Conservation (phyloP, 1,284 basidiomycete species). For the Trichosporon faecale region DNA sequence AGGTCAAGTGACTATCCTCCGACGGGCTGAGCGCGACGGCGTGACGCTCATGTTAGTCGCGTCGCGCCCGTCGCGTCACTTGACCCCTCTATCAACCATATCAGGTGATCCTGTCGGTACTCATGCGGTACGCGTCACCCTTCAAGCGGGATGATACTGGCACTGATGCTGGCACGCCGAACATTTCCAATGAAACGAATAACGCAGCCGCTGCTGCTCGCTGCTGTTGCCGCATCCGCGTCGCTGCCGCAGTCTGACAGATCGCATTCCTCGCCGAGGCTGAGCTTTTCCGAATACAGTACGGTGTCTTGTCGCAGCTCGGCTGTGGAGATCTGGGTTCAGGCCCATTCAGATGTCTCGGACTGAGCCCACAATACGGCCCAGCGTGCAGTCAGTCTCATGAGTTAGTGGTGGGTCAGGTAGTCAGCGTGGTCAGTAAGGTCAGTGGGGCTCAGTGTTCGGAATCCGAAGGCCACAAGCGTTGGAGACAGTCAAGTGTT, state of each 20-base stretch:
- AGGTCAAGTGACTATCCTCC: not conserved
- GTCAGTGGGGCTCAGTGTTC: not conserved
- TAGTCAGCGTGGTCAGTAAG: not conserved
- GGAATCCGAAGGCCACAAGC: not conserved
- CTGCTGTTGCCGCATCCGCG: too few species aligned
- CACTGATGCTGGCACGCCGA: too few species aligned
- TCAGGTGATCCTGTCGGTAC: not conserved
- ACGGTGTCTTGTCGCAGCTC: too few species aligned
- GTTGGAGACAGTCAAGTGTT: not conserved
- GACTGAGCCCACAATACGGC: not conserved
- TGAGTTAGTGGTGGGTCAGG: not conserved
- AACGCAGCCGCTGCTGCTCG: not conserved
- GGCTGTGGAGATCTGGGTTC: not conserved
- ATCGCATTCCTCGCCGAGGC: not conserved
- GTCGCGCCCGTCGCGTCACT: not conserved
- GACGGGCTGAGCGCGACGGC: not conserved
- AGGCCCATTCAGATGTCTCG: not conserved
- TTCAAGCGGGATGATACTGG: not conserved
- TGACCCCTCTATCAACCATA: not conserved
- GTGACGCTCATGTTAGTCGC: not conserved
- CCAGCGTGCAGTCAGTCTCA: too few species aligned
- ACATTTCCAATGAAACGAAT: not conserved
- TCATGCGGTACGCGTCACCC: not conserved
- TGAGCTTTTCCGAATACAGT: not conserved
- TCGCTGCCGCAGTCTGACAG: too few species aligned